Evolutionary conservation across 2,329 filamentous ascomycete species (phyloP), one percentile per base, ranked within the genome.

Genomic region (Sclerotinia trifoliorum): DNA sequence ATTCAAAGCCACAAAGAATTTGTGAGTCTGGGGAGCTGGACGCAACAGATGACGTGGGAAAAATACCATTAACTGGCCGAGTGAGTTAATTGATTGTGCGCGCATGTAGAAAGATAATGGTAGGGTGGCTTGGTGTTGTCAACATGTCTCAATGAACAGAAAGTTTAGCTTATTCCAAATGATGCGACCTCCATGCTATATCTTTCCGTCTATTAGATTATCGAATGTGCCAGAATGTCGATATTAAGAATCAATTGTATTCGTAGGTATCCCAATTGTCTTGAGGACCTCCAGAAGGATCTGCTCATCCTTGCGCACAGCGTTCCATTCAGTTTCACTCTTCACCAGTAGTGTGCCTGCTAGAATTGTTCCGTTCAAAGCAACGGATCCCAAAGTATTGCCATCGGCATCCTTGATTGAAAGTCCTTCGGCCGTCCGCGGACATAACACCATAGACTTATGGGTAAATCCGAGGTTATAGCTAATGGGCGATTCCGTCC

Each of bases 261-360:
- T 46, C 24, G 29, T 57, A 48, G 72, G 66, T 24, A 76, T 68
- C 32, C 75, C 74, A 63, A 76, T 75, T 32, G 73, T 70, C 66
- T 51, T 71, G 54, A 86, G 70, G 5, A 85, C 75, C 63, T 76
- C 72, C n/a, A 73, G 66, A 51, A 86, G 72, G 73, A 79, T 79
- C 32, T 78, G 75, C 52, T 83, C 78, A n/a, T 77, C 77, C 11
- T 72, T 71, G 67, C 79, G 78, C 63, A 90, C 71, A 0, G 80
- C 81, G 68, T 86, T 79, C 85, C 86, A 89, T 76, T 88, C 86
- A 3, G 75, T 78, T 73, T 85, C 78, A 39, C 76, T 86, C 78
- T 88, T 89, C 21, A 89, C 87, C 66, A 90, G 78, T 35, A 86
- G 84, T 13, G 87, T 89, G 8, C 87, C 87, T 13, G 86, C 87